Conservation (phyloP, 805 yeast species). For the Metschnikowia corniflorae region DNA sequence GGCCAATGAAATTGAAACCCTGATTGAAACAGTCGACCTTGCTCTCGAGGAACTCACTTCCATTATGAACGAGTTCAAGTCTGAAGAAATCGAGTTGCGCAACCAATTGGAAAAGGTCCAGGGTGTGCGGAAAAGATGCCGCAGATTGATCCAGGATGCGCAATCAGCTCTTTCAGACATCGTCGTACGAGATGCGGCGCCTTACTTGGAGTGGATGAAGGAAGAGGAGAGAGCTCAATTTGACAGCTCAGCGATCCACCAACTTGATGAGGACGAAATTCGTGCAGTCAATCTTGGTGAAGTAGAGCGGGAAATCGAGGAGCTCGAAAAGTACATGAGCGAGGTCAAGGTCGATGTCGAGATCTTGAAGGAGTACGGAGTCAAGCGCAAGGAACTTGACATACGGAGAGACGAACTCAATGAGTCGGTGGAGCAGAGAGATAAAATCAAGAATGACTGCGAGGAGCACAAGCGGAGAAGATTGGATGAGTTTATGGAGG, state of each 20-base stretch:
- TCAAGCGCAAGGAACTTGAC: slow-evolving; percentile 60
- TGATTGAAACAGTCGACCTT: slow-evolving; percentile 32
- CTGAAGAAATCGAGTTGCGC: slow-evolving; percentile 63
- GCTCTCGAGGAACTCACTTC: slow-evolving; percentile 35
- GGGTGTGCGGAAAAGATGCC: slow-evolving; percentile 32
- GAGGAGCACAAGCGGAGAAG: slow-evolving; percentile 73
- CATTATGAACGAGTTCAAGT: slow-evolving; percentile 54
- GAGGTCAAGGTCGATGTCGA: slow-evolving; percentile 66
- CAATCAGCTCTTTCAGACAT: slow-evolving; percentile 41
- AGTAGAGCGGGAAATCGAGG: slow-evolving; percentile 49
- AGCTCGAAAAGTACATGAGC: slow-evolving; percentile 53
- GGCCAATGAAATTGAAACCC: slow-evolving; percentile 39
- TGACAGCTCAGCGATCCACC: slow-evolving; percentile 37
- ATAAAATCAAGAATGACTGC: slow-evolving; percentile 53
- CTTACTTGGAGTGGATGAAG: slow-evolving; percentile 49
- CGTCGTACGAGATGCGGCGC: slow-evolving; percentile 52
- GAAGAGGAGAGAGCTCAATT: slow-evolving; percentile 35
- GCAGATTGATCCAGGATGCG: slow-evolving; percentile 36
- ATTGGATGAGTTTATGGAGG: slow-evolving; percentile 87
- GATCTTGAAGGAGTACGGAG: slow-evolving; percentile 71
- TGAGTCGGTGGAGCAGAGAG: slow-evolving; percentile 62
- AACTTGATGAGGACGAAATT: slow-evolving; percentile 51
- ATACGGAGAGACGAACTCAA: slow-evolving; percentile 65
- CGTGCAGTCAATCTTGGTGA: slow-evolving; percentile 43
- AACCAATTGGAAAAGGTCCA: slow-evolving; percentile 60